Evolutionary conservation across 2,329 filamentous ascomycete species (phyloP), one percentile per base, ranked within the genome.

Genomic region (Penicillium sp.): DNA sequence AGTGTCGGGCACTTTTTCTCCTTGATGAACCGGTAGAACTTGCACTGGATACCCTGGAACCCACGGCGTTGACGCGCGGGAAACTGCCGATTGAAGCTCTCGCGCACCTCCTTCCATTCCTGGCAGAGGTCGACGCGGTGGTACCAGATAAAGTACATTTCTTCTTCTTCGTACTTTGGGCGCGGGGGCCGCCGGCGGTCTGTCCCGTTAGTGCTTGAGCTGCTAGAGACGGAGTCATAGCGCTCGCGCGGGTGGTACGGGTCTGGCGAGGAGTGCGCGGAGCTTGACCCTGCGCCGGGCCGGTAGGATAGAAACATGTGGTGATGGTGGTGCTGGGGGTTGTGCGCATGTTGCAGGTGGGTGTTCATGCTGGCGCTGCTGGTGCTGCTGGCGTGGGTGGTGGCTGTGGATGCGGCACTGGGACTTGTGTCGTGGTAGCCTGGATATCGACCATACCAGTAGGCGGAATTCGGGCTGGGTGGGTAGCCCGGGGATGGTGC

Each of bases 61-160:
- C 61, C 61, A 10, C 62, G 55, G 14, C 62, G 55, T 46, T 64
- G 63, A 11, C 62, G 60, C 9, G 50, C 52, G 12, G 65, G 63
- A 37, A 71, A 72, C 39, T 69, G 66, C 0, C 48, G 53, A 46
- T 67, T 66, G 45, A 69, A 72, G 38, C 59, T 61, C 36, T 67
- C 60, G 16, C 62, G 60, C 14, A 71, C 64, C 42, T 68, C 60
- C 42, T 65, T 66, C 69, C 69, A 72, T 42, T 68, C 63, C 52
- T 69, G 61, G 30, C 59, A 58, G 16, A 70, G 57, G 46, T 71
- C 69, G 16, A 67, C 66, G 6, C 68, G 66, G 50, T 70, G 65
- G 47, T 71, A 72, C 69, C 69, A 72, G 43, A 71, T 70, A 42
- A 71, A 71, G 50, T 66, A 67, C 57, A 65, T 65, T 42, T 71